Evolutionary conservation across 495 filamentous ascomycete genomes (phyloP), one percentile per base, ranked within the genome.

Genomic region (Podospora anserina): DNA sequence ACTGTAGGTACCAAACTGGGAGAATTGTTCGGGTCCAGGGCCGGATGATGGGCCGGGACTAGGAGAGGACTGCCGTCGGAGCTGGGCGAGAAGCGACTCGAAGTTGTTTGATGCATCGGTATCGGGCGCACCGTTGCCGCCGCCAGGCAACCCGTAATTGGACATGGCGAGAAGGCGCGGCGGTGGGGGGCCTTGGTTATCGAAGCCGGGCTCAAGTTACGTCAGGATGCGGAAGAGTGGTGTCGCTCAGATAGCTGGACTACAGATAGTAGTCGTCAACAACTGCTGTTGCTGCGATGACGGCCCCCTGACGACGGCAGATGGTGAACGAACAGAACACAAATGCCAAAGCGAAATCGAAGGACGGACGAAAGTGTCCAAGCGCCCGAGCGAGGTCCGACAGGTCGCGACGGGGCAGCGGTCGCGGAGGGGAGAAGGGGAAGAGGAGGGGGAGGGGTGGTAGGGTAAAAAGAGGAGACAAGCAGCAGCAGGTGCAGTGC

Each of bases 121-220:
- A n/a, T 78, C 77, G 65, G 61, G 68, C 20, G 76, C 64, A 61
- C 54, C 55, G 59, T 63, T 68, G 55, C 71, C 68, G 65, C 76
- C 77, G 73, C 79, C 75, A 23, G 75, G 74, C 77, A 79, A 71
- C 73, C 76, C 77, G 74, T 82, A 82, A 78, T 72, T 76, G 70
- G 82, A 78, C 82, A 83, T 83, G 74, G 72, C 56, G 34, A 54
- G 15, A 16, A 49, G 39, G 7, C 39, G 39, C 39, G 39, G 15
- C 39, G 39, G 13, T 11, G 7, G 39, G 39, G 39, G 39, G 13
- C 39, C 39, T 49, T 23, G 23, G 39, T 5, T 49, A 2, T 49
- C 39, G 39, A 49, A 49, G 39, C 39, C 39, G 15, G 13, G 39
- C 13, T 49, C 39, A 11, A 49, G 9, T 49, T 49, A 49, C 39